These are phyloP conservation scores for Saturnispora halmiae DNA, from an alignment of 805 yeast genomes.

Conservation along the genomic window DNA sequence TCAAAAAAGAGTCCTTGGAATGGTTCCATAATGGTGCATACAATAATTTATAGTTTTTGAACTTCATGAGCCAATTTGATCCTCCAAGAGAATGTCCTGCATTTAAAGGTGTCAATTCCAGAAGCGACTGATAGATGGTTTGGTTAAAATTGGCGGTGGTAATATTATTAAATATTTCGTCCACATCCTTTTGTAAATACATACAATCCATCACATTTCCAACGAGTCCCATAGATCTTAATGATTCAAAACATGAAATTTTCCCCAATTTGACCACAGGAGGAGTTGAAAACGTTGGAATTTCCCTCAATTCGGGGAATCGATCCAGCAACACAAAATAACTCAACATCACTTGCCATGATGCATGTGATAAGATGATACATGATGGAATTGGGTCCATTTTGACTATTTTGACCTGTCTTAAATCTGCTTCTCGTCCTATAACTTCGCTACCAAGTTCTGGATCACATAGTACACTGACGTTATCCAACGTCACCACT, in stretches of 20 bases:
- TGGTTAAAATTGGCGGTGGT: slow-evolving; percentile 71
- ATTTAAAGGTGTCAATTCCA: slow-evolving; percentile 69
- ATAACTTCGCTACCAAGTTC: too few relatives aligned
- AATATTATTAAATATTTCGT: slow-evolving; percentile 50
- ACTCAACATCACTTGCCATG: slow-evolving; percentile 72
- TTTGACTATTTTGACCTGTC: not conserved
- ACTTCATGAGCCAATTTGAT: slow-evolving; percentile 66
- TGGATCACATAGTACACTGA: too few relatives aligned
- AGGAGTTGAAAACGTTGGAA: slow-evolving; percentile 80
- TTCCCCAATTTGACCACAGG: slow-evolving; percentile 85
- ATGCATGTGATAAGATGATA: slow-evolving; percentile 77
- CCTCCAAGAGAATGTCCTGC: slow-evolving; percentile 96
- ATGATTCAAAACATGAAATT: slow-evolving; percentile 74
- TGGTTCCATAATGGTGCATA: slow-evolving; percentile 96
- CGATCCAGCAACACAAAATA: slow-evolving; percentile 54
- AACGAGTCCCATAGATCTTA: slow-evolving; percentile 59
- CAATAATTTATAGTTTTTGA: slow-evolving; percentile 67
- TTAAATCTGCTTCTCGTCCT: too few relatives aligned
- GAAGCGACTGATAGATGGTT: slow-evolving; percentile 35
- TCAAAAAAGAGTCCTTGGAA: slow-evolving; percentile 75
- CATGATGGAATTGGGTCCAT: not conserved
- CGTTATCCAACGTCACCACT: not conserved
- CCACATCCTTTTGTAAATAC: slow-evolving; percentile 24
- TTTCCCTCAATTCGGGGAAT: slow-evolving; percentile 49
- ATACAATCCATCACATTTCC: slow-evolving; percentile 61